Conservation (phyloP, 257 asterid species). For the Prunella vulgaris region DNA sequence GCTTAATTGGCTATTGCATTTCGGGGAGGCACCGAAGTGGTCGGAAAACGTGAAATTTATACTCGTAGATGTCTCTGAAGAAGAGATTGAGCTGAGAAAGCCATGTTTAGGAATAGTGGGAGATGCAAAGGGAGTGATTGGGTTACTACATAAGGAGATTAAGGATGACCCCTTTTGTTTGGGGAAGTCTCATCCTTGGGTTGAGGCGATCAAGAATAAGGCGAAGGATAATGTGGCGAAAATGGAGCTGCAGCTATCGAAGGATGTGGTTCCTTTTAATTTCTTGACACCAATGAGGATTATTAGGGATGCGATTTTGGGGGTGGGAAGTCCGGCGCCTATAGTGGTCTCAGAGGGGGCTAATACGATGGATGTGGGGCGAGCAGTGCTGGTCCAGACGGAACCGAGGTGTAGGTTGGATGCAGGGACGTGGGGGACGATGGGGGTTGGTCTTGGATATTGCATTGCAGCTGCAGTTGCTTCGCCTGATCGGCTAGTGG, state of each 20-base stretch:
- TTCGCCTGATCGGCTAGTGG: conserved; percentile 75
- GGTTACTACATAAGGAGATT: conserved; percentile 55
- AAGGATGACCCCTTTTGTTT: conserved; percentile 81
- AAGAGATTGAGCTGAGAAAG: conserved; percentile 71
- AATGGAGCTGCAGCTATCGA: conserved; percentile 77
- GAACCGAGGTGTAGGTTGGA: conserved; percentile 94
- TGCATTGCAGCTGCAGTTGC: conserved; percentile 98
- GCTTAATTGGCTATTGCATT: conserved; percentile 89
- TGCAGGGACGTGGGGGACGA: conserved; percentile 99
- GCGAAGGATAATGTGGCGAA: conserved; percentile 68
- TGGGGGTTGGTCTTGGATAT: conserved; percentile 97
- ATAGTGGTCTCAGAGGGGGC: conserved; percentile 88
- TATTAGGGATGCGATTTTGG: conserved; percentile 73
- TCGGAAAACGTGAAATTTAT: conserved; percentile 76
- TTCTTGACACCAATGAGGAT: conserved; percentile 88
- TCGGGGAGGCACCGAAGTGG: conserved; percentile 94
- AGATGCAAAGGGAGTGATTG: conserved; percentile 78
- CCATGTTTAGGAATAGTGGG: conserved; percentile 73
- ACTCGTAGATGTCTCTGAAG: conserved; percentile 59
- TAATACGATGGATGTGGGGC: conserved; percentile 87
- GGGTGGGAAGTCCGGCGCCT: conserved; percentile 71
- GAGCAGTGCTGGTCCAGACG: conserved; percentile 74
- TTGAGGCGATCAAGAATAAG: conserved; percentile 59
- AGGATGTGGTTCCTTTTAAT: conserved; percentile 81
- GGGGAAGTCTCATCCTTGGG: conserved; percentile 80